phyloP scores from a whole-genome alignment of 2,329 filamentous ascomycete genomes.

The Trichoderma endophyticum region DNA sequence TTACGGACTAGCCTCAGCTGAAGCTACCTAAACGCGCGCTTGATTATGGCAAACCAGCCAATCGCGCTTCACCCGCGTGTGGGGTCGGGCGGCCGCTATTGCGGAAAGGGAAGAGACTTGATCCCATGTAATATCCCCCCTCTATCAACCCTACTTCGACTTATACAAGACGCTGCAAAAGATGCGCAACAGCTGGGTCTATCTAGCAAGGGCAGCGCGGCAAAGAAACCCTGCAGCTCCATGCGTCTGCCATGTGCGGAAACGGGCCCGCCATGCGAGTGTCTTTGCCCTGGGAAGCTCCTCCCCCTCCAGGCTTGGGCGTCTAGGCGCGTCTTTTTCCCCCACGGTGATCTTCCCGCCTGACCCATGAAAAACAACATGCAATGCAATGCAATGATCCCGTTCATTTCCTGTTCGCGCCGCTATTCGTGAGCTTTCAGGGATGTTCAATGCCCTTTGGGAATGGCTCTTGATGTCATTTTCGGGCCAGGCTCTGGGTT shows the following conservation, averaged over 20 bases:
- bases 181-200: background rate
- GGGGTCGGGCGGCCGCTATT: background rate
- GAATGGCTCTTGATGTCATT: conserved; percentile 12
- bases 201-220: conserved; percentile 2
- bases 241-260: conserved; percentile 11
- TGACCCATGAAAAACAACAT: background rate
- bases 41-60: background rate
- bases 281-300: background rate
- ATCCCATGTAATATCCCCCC: background rate
- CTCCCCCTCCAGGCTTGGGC: background rate
- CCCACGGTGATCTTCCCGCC: background rate
- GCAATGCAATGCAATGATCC: conserved; percentile 21
- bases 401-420: conserved; percentile 18
- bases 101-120: background rate
- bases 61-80: conserved; percentile 1
- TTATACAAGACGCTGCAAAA: background rate
- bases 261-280: background rate
- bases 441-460: background rate
- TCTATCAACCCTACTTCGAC: background rate
- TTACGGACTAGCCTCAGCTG: background rate
- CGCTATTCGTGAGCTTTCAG: background rate
- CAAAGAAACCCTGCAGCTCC: conserved; percentile 10
- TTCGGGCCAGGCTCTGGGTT: background rate
- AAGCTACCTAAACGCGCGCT: conserved; percentile 21
- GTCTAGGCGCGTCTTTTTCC: background rate